Percentiles rank a stretch among this genome's conserved stretches.
These are phyloP conservation scores for Lagenaria siceraria DNA, from an alignment of 306 rosid species.

Conservation along the genomic window DNA sequence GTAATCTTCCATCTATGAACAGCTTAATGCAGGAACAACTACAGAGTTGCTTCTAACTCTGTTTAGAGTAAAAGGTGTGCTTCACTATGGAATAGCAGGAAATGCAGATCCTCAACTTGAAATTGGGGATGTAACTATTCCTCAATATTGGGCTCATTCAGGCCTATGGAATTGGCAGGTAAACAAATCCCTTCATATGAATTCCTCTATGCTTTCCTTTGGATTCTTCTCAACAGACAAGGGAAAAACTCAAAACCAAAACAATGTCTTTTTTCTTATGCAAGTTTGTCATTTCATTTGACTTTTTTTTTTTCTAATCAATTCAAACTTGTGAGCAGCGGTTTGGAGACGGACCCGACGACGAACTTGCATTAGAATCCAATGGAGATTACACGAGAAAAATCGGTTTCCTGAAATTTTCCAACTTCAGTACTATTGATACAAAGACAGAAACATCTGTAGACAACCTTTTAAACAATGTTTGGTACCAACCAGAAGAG, in stretches of 20 bases:
- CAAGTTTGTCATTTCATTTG: not conserved
- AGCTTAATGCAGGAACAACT: conserved; percentile 65
- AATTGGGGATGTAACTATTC: conserved; percentile 67
- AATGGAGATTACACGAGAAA: conserved; percentile 45
- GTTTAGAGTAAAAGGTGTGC: conserved; percentile 44
- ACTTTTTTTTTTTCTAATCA: not conserved
- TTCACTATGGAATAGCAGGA: conserved; percentile 73
- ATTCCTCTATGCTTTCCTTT: not conserved
- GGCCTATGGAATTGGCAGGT: conserved; percentile 93
- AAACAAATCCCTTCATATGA: not conserved
- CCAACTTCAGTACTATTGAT: conserved; percentile 25
- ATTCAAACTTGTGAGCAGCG: conserved; percentile 20
- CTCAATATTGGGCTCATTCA: conserved; percentile 64
- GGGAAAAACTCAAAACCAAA: not conserved
- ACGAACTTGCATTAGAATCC: conserved; percentile 37
- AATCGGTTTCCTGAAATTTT: conserved; percentile 34
- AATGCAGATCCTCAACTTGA: conserved; percentile 56
- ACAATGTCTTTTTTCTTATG: not conserved
- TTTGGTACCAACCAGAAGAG: conserved; percentile 75
- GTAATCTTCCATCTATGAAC: not conserved
- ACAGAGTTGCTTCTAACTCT: conserved; percentile 47
- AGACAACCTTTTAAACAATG: conserved; percentile 40
- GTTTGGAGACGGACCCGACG: conserved; percentile 38
- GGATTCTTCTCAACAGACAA: not conserved
- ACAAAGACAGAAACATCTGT: conserved; percentile 12